phyloP scores from a whole-genome alignment of 1,284 basidiomycete genomes.

The Mycena citricolor region DNA sequence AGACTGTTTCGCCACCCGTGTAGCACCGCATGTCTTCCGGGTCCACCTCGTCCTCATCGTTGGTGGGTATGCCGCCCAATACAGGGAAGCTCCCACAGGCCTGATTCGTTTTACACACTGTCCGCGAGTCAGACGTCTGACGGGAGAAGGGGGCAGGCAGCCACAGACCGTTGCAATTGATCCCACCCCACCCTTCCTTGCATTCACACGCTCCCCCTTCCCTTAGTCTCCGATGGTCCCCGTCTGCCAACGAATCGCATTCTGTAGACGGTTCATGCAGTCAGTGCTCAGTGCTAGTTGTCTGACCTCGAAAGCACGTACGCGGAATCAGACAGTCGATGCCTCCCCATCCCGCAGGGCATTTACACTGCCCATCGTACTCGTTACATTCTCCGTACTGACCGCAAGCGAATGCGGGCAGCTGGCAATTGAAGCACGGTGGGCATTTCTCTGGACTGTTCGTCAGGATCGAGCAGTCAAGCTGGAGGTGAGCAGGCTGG shows the following conservation, averaged over 20 bases:
- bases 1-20: conserved; percentile 86
- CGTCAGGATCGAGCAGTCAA: too few species aligned
- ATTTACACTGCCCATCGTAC: conserved; percentile 89
- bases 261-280: too few species aligned
- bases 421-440: conserved; percentile 84
- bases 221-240: conserved; percentile 79
- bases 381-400: conserved; percentile 85
- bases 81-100: conserved; percentile 80
- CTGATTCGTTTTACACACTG: conserved; percentile 83
- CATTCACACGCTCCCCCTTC: conserved; percentile 83
- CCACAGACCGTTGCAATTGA: conserved; percentile 92
- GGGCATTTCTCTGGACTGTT: conserved; percentile 57
- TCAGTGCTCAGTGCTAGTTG: not conserved
- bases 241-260: conserved; percentile 91
- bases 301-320: conserved; percentile 39
- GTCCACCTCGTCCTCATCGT: conserved; percentile 43
- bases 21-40: conserved; percentile 88
- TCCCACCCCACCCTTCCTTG: conserved; percentile 91
- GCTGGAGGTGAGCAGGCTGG: too few species aligned
- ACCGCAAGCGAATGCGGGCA: conserved; percentile 81
- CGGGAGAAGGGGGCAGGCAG: not conserved
- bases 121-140: conserved; percentile 17
- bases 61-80: conserved; percentile 44
- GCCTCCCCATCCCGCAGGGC: conserved; percentile 88
- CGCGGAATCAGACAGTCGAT: conserved; percentile 86